Percentiles rank a stretch among this genome's conserved stretches.
Conservation (phyloP, 2,329 filamentous ascomycete species). For the Nannizziopsis arthrosporioides region DNA sequence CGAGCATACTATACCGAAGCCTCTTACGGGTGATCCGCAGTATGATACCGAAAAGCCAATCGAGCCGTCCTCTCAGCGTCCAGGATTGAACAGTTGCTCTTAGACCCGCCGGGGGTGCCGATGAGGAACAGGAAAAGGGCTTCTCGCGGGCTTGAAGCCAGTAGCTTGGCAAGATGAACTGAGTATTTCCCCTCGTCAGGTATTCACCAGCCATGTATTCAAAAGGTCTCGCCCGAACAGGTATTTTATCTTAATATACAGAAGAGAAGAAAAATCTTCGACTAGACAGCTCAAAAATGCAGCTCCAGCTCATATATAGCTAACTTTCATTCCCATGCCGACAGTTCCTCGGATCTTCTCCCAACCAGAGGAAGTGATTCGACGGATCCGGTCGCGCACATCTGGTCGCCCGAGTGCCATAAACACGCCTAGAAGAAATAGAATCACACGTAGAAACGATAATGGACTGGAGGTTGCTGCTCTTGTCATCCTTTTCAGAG, state of each 20-base stretch:
- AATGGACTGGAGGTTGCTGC: constrained; percentile 45
- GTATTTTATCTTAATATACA: neutral
- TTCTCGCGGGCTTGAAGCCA: too few relatives aligned
- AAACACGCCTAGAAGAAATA: constrained; percentile 69
- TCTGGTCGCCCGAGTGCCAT: constrained; percentile 63
- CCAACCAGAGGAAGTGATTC: constrained; percentile 60
- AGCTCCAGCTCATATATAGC: constrained; percentile 57
- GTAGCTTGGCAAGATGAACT: too few relatives aligned
- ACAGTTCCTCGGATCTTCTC: constrained; percentile 71
- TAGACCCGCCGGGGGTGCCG: too few relatives aligned
- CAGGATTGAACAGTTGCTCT: too few relatives aligned
- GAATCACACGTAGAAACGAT: constrained; percentile 50
- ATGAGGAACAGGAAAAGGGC: too few relatives aligned
- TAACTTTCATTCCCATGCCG: constrained; percentile 95
- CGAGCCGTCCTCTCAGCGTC: too few relatives aligned
- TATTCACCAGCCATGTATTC: too few relatives aligned
- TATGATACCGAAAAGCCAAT: too few relatives aligned
- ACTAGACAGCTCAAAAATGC: neutral
- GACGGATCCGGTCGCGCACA: constrained; percentile 60
- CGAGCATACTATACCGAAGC: neutral
- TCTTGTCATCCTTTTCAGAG: constrained; percentile 41
- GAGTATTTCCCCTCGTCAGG: too few relatives aligned
- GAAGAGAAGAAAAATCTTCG: neutral
- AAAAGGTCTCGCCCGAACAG: too few relatives aligned
- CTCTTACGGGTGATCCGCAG: too few relatives aligned